phyloP scores from a whole-genome alignment of 352 stramenopile species.

The Phytophthora hibernalis region DNA sequence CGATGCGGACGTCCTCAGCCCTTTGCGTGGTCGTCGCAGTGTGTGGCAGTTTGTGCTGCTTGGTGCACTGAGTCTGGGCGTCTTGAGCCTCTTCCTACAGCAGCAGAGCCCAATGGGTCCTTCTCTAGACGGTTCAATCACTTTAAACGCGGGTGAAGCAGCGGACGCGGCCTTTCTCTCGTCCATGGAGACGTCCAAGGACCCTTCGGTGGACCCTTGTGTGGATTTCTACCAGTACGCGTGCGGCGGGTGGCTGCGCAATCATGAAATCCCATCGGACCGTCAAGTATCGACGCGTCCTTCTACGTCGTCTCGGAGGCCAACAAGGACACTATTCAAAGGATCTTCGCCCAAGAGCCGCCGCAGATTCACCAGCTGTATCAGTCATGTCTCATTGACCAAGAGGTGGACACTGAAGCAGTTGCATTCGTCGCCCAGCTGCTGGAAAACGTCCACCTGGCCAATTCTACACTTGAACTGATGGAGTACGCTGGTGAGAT shows the following conservation, averaged over 20 bases:
- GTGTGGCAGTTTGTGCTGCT: conserved; percentile 30
- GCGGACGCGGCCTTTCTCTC: conserved; percentile 52
- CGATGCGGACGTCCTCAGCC: not conserved
- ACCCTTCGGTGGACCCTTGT: conserved; percentile 65
- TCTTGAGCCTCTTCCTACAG: conserved; percentile 32
- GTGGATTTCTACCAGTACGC: conserved; percentile 83
- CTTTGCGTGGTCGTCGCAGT: conserved; percentile 7
- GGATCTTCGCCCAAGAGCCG: conserved; percentile 59
- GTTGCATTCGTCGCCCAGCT: conserved; percentile 49
- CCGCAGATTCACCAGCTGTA: conserved; percentile 68
- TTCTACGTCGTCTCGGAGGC: conserved; percentile 57
- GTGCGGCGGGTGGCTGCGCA: conserved; percentile 74
- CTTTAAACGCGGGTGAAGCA: conserved; percentile 10
- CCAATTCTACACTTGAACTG: conserved; percentile 48
- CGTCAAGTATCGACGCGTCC: conserved; percentile 58
- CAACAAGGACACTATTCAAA: conserved; percentile 63
- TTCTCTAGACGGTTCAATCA: conserved; percentile 5
- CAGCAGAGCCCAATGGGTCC: not conserved
- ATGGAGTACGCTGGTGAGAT: conserved; percentile 54
- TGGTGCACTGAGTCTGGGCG: conserved; percentile 18
- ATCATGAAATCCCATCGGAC: conserved; percentile 57
- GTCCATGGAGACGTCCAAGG: conserved; percentile 55
- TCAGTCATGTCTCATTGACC: conserved; percentile 54
- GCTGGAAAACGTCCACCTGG: conserved; percentile 47
- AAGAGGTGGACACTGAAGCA: conserved; percentile 47